Base-by-base conservation (phyloP, 73 alveolate species). In the Paramecium pentaurelia region DNA sequence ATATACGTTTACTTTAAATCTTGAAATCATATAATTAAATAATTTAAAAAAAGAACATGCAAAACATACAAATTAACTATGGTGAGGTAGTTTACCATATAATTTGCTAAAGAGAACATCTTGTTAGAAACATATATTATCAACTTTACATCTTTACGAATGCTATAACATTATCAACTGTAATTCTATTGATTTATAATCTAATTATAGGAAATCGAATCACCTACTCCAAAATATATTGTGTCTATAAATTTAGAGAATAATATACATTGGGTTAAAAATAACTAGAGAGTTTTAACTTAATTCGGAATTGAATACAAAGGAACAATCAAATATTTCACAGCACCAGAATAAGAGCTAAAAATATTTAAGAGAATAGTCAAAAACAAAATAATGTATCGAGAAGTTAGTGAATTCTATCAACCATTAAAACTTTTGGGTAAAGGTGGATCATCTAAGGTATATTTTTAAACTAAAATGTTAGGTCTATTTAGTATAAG, bases 51-150 rank as follows among this genome's bases (percentile, higher is more conserved):
- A 54, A 54, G 70, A 54, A 54, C 36, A 54, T 54, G 70, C 4
- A 54, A 54, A 64, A 34, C 22, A 64, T 64, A 64, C 30, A 64
- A 64, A 64, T 64, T 34, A 64, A 64, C 84, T 64, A 64, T 64
- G 84, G 47, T 28, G 84, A 64, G 7, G 84, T 64, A 64, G 84
- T 64, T 64, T 64, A 64, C 84, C 84, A 64, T 64, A 32, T 64
- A 28, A 9, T 64, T 64, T 73, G 87, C 37, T 12, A 37, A 8
- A 73, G 68, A 73, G 60, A 73, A 73, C 87, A 73, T 73, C 27
- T 73, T 1, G 60, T 73, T 73, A 20, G 68, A 12, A 37, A 80
- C 30, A 49, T 80, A 4, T 27, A 30, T 16, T 80, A 80, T 28
- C 58, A 80, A 4, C 16, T 80, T 14, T 42, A 80, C 58, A 38